These are phyloP conservation scores for Lactarius psammicola DNA, from an alignment of 768 basidiomycete genomes.

Conservation along the genomic window DNA sequence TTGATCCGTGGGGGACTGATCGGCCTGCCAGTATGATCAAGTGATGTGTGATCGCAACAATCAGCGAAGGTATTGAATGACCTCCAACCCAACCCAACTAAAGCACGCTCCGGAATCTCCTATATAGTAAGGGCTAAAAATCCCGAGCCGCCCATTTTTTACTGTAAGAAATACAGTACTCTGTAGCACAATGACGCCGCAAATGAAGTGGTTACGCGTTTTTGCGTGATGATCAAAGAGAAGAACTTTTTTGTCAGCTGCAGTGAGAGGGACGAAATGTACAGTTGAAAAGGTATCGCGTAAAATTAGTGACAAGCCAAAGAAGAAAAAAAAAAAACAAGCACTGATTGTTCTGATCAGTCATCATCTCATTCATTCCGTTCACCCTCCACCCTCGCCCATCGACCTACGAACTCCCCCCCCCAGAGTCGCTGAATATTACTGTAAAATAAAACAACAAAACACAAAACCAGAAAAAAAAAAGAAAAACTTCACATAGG, in stretches of 20 bases:
- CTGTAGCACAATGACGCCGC: background rate
- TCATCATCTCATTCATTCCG: background rate
- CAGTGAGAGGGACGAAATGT: background rate
- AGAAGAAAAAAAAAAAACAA: background rate
- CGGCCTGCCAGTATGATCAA: too few species aligned
- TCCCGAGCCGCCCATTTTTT: background rate
- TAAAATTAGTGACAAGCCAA: background rate
- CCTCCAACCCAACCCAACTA: background rate
- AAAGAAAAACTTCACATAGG: background rate
- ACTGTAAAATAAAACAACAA: background rate
- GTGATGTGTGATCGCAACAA: background rate
- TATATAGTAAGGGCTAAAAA: too few species aligned
- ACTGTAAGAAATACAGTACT: background rate
- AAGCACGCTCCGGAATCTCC: background rate
- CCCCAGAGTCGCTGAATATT: background rate
- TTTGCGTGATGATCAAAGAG: background rate
- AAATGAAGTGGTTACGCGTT: background rate
- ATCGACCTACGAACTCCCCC: background rate
- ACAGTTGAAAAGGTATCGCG: background rate
- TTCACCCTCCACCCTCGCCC: too few species aligned
- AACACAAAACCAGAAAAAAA: background rate
- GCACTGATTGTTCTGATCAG: background rate
- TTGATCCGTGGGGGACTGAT: background rate
- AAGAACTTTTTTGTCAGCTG: background rate
- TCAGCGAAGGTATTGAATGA: background rate